Percentiles rank a stretch among this genome's conserved stretches.
Evolutionary conservation across 352 stramenopile genomes (phyloP).

Genomic region (Globisporangium lucens): DNA sequence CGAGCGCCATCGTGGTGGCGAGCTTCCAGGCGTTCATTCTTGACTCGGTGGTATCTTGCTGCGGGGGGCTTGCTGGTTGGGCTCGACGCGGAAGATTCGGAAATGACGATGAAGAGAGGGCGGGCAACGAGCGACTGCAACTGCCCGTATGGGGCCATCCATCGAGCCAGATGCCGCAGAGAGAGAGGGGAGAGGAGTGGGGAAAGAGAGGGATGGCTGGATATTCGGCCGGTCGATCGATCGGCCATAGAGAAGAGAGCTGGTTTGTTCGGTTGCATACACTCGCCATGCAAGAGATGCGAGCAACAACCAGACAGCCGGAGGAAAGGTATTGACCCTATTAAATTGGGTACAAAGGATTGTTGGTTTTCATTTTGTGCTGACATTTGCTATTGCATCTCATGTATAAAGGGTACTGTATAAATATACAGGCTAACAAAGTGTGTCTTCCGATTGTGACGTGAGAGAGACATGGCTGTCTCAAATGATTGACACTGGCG

Average conservation of each 20-base stretch:
- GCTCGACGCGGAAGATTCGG: slow-evolving; percentile 16
- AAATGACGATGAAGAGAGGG: slow-evolving; percentile 12
- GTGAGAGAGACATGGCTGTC: slow-evolving; percentile 6
- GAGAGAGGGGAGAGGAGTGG: background rate
- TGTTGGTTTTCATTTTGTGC: too few species aligned
- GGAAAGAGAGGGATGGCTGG: background rate
- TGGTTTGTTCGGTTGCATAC: background rate
- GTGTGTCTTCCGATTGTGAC: background rate
- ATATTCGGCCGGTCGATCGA: background rate
- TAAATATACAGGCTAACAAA: background rate
- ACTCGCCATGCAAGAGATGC: background rate
- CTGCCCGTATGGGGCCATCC: background rate
- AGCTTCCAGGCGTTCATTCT: slow-evolving; percentile 43
- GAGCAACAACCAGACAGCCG: background rate
- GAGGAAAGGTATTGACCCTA: background rate
- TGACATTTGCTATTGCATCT: too few species aligned
- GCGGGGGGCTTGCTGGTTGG: background rate
- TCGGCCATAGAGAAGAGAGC: slow-evolving; percentile 7
- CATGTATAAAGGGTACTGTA: too few species aligned
- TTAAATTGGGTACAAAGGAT: background rate
- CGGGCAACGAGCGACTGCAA: background rate
- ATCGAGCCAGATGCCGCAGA: background rate
- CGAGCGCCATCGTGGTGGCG: slow-evolving; percentile 26
- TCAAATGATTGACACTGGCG: background rate
- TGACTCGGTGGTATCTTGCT: slow-evolving; percentile 1